phyloP scores from a whole-genome alignment of 768 basidiomycete genomes.

The Xanthoconium stramineum region DNA sequence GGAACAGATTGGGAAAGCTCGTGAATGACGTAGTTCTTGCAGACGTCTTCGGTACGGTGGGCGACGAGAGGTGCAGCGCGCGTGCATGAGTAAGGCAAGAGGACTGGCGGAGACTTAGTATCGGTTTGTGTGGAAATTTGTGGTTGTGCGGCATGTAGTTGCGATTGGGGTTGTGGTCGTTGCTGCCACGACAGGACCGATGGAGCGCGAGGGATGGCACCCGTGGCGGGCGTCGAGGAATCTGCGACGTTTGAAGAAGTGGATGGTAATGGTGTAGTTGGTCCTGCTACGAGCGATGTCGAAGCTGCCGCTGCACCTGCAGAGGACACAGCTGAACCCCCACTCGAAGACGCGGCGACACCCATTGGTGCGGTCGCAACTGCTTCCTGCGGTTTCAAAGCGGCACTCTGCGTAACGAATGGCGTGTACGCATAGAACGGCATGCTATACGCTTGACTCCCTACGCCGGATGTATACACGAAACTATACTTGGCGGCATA shows the following conservation, averaged over 20 bases:
- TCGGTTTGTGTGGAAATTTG: not conserved
- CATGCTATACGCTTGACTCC: constrained; percentile 23
- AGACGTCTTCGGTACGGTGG: constrained; percentile 45
- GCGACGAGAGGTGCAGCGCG: constrained; percentile 17
- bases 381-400: constrained; percentile 9
- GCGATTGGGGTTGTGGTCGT: not conserved
- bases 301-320: not conserved
- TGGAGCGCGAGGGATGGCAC: not conserved
- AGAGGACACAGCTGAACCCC: not conserved
- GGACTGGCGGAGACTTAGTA: constrained; percentile 3
- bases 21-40: constrained; percentile 72
- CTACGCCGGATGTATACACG: constrained; percentile 14
- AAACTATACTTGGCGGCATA: constrained; percentile 21
- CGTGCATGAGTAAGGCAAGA: constrained; percentile 8
- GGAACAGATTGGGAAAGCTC: constrained; percentile 49
- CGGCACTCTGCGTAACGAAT: constrained; percentile 3
- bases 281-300: not conserved
- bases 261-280: not conserved
- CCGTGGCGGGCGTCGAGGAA: not conserved
- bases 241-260: not conserved
- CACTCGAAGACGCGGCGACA: not conserved
- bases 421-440: constrained; percentile 28
- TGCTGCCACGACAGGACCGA: not conserved
- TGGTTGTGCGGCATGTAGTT: not conserved
- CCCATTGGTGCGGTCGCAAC: not conserved